phyloP scores from a whole-genome alignment of 768 basidiomycete species.

The Coprinopsis strossmayeri region DNA sequence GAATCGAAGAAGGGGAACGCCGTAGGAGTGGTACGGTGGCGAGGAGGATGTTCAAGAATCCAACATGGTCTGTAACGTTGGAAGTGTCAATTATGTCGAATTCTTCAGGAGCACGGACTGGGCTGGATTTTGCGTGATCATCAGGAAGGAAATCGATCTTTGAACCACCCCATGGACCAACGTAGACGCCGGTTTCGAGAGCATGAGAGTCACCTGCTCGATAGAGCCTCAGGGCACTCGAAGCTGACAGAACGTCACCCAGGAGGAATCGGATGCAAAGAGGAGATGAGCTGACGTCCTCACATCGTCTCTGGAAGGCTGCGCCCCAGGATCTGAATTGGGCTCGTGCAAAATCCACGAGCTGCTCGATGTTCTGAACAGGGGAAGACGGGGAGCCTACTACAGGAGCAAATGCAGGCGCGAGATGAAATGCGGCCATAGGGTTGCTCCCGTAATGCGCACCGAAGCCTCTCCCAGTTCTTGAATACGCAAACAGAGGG shows the following conservation, averaged over 20 bases:
- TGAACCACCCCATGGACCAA: constrained; percentile 27
- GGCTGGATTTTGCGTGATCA: constrained; percentile 21
- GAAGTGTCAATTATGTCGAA: no score
- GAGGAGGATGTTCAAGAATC: constrained; percentile 37
- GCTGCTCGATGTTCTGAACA: constrained; percentile 13
- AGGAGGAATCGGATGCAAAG: constrained; percentile 32
- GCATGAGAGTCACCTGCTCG: constrained; percentile 12
- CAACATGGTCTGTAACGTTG: constrained; percentile 46
- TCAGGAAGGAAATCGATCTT: constrained; percentile 24
- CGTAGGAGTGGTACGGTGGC: constrained; percentile 31
- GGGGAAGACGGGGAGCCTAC: constrained; percentile 6
- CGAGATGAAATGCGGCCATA: constrained; percentile 34
- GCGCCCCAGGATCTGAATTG: constrained; percentile 31
- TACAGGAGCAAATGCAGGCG: constrained; percentile 20
- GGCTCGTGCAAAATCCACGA: constrained; percentile 22
- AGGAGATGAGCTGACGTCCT: constrained; percentile 3
- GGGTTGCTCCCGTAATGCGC: constrained; percentile 42
- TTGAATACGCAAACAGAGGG: constrained; percentile 39
- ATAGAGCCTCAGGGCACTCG: constrained; percentile 24
- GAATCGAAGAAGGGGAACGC: constrained; percentile 20
- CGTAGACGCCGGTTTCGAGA: constrained; percentile 23
- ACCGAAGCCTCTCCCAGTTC: constrained; percentile 28
- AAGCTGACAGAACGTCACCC: constrained; percentile 34
- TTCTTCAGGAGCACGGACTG: no score
- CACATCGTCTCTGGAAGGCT: constrained; percentile 19